A percentile compares a stretch with the other conserved stretches of the same genome.
Evolutionary conservation across 495 filamentous ascomycete species (phyloP).

Genomic region (Lasiosphaeria ovina): DNA sequence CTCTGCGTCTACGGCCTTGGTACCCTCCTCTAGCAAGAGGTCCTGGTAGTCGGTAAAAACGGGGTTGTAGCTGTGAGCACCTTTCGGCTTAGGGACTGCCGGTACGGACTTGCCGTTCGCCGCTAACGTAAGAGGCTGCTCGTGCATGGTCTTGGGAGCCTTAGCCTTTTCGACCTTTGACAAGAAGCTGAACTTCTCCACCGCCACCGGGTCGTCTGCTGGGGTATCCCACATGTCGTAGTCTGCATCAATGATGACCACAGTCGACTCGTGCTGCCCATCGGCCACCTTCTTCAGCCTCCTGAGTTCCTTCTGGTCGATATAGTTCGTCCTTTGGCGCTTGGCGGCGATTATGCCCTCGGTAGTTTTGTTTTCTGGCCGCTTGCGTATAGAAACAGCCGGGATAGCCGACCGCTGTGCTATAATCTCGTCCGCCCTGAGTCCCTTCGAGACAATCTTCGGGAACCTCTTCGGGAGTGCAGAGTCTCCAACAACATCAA

Average conservation of each 20-base stretch:
- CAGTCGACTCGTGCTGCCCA: conserved; percentile 57
- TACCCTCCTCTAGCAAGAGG: conserved; percentile 68
- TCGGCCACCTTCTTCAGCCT: conserved; percentile 75
- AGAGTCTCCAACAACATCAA: conserved; percentile 54
- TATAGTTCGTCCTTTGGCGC: conserved; percentile 67
- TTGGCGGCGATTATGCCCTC: conserved; percentile 72
- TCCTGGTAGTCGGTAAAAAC: conserved; percentile 77
- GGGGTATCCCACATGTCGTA: conserved; percentile 78
- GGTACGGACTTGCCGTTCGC: conserved; percentile 74
- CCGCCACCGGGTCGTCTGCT: conserved; percentile 46
- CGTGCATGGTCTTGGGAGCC: conserved; percentile 72
- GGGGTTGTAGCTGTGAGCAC: conserved; percentile 89
- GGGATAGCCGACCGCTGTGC: conserved; percentile 77
- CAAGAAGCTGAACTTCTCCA: conserved; percentile 57
- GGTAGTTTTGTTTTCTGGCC: conserved; percentile 53
- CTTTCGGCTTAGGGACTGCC: conserved; percentile 73
- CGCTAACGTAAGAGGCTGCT: conserved; percentile 74
- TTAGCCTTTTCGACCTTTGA: conserved; percentile 61
- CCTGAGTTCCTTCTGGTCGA: conserved; percentile 75
- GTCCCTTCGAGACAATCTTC: conserved; percentile 62
- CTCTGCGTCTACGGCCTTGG: conserved; percentile 76
- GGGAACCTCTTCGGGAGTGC: conserved; percentile 47
- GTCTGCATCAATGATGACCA: conserved; percentile 53
- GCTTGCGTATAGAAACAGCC: conserved; percentile 72
- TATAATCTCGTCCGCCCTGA: conserved; percentile 90